phyloP scores from a whole-genome alignment of 2,329 filamentous ascomycete species.

The Aaosphaeria arxii region DNA sequence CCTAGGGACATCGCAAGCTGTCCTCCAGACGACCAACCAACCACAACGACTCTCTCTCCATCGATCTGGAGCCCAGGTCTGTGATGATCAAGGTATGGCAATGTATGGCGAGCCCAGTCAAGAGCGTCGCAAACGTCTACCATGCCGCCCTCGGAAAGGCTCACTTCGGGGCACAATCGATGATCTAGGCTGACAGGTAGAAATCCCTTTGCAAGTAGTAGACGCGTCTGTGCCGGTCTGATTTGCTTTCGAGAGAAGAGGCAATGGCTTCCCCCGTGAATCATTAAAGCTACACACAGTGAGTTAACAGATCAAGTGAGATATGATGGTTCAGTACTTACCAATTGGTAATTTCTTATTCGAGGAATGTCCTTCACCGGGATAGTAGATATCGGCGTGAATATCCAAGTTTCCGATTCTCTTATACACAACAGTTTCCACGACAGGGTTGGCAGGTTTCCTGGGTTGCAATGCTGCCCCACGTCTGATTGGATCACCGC shows the following conservation, averaged over 20 bases:
- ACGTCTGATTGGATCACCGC: neutral
- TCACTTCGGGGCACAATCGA: slow-evolving; percentile 49
- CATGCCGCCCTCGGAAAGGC: slow-evolving; percentile 47
- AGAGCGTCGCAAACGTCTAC: slow-evolving; percentile 45
- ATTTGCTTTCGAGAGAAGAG: slow-evolving; percentile 40
- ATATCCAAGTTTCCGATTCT: slow-evolving; percentile 4
- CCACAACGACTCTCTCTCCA: slow-evolving; percentile 33
- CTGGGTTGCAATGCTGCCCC: neutral
- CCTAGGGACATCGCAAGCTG: slow-evolving; percentile 44
- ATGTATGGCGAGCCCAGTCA: slow-evolving; percentile 35
- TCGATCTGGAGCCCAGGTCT: slow-evolving; percentile 32
- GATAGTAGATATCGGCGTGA: slow-evolving; percentile 18
- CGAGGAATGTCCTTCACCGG: neutral
- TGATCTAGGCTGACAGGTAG: slow-evolving; percentile 52
- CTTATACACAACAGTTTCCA: slow-evolving; percentile 11
- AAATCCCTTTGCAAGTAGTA: slow-evolving; percentile 41
- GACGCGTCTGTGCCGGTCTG: slow-evolving; percentile 33
- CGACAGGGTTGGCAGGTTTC: neutral
- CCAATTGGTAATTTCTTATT: too few species aligned
- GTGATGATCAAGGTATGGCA: slow-evolving; percentile 17
- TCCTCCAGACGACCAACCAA: slow-evolving; percentile 53
- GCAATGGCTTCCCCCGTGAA: slow-evolving; percentile 46
- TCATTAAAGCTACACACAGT: slow-evolving; percentile 39
- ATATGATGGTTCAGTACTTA: too few species aligned
- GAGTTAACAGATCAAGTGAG: neutral